Percentiles rank a stretch among this genome's conserved stretches.
Conservation (phyloP, 768 basidiomycete species). For the Boletus sensibilis region DNA sequence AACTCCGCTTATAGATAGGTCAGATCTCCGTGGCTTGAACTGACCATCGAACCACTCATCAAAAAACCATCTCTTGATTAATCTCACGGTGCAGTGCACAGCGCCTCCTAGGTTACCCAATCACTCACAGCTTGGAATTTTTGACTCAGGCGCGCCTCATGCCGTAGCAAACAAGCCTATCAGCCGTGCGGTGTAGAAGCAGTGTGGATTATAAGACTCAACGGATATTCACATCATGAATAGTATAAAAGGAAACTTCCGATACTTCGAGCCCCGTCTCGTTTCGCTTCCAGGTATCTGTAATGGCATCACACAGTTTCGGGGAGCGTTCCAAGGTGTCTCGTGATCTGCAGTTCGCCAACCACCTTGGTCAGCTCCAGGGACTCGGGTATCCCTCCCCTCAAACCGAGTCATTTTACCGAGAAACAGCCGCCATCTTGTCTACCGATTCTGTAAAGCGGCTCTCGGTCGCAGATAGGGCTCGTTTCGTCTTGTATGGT, state of each 20-base stretch:
- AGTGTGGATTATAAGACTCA: too few relatives aligned
- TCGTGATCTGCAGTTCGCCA: too few relatives aligned
- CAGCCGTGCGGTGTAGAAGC: too few relatives aligned
- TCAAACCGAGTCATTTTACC: background rate
- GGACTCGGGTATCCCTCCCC: background rate
- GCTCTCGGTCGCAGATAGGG: background rate
- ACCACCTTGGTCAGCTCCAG: too few relatives aligned
- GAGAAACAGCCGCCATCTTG: background rate
- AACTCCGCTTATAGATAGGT: too few relatives aligned
- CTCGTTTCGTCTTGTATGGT: slow-evolving; percentile 1
- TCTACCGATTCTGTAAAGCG: background rate
- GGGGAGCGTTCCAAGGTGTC: background rate
- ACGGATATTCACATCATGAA: background rate
- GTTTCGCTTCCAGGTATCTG: background rate
- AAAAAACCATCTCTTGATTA: background rate
- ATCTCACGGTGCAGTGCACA: background rate
- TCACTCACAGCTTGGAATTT: background rate
- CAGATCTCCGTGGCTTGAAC: too few relatives aligned
- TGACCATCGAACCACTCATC: too few relatives aligned
- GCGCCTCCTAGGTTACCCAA: too few relatives aligned
- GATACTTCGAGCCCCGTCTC: background rate
- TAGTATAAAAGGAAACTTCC: background rate
- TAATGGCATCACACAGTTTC: background rate
- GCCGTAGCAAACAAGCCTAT: background rate
- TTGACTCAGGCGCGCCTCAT: background rate